Evolutionary conservation across 495 filamentous ascomycete genomes (phyloP), one percentile per base, ranked within the genome.

Genomic region (Massariosphaeria phaeospora): DNA sequence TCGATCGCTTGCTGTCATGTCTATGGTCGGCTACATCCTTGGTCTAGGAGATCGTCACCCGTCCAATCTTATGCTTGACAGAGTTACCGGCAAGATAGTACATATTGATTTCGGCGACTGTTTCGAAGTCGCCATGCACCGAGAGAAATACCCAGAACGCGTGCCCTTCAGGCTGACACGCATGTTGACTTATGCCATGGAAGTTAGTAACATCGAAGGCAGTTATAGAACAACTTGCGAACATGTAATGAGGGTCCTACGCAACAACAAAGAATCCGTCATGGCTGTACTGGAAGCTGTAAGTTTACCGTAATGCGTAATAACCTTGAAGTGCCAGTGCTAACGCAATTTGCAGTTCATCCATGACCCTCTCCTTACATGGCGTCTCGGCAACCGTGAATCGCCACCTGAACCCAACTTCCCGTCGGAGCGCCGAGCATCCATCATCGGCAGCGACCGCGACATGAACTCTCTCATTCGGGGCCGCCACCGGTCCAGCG

Each of bases 61-160:
- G 25, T 95, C 89, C 47, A 99, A 99, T 65, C 75, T 99, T 65
- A 91, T 99, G 82, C 81, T 99, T 25, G 93, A 97, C 71, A 83
- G 88, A 20, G 83, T 93, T 57, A 99, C 90, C 4, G 93, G 93
- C 62, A 94, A 89, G 69, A 89, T 99, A 49, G 83, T 99, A 52
- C 93, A 99, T 68, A 95, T 97, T 59, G 93, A 99, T 74, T 99
- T 97, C 59, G 93, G 93, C 61, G 93, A 99, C 72, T 99, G 93
- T 65, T 99, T 99, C 73, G 93, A 99, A 70, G 90, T 99, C 53
- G 93, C 93, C 36, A 99, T 96, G 90, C 94, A 97, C 72, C 88
- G 93, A 48, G 93, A 99, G 69, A 99, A 99, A 69, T 99, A 97
- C 64, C 93, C 93, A 0, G 93, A 99, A 68, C 79, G 93, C 44